phyloP scores from a whole-genome alignment of 805 yeast species.

The Candida montana region DNA sequence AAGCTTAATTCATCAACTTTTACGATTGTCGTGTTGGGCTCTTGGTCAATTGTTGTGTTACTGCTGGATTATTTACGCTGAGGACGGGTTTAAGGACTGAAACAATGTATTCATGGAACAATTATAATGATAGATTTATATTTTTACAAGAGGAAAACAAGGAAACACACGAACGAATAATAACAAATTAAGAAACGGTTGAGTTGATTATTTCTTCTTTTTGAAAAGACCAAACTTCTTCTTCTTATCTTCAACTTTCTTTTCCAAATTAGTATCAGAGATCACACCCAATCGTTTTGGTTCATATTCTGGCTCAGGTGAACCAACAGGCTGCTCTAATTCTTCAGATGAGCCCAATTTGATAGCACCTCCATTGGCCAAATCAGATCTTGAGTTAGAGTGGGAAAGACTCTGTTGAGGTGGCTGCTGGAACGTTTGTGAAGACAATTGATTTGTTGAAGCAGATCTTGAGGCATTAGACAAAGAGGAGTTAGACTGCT shows the following conservation, averaged over 20 bases:
- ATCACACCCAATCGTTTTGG: constrained; percentile 12
- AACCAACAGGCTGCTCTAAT: background rate
- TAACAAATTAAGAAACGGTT: too few species aligned
- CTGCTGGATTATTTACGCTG: too few species aligned
- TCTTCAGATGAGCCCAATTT: background rate
- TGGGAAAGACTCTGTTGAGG: constrained; percentile 1
- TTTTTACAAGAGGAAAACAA: too few species aligned
- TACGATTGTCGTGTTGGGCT: too few species aligned
- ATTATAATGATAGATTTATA: too few species aligned
- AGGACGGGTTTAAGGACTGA: too few species aligned
- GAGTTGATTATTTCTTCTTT: too few species aligned
- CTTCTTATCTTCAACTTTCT: constrained; percentile 6
- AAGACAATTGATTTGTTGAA: constrained; percentile 3
- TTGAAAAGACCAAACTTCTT: constrained; percentile 12
- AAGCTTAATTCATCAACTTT: too few species aligned
- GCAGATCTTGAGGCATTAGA: constrained; percentile 7
- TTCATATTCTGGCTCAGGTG: constrained; percentile 1
- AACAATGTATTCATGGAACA: too few species aligned
- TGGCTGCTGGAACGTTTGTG: constrained; percentile 1
- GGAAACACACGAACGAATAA: too few species aligned
- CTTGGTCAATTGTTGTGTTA: too few species aligned
- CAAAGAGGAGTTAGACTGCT: constrained; percentile 2
- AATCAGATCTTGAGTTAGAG: constrained; percentile 8
- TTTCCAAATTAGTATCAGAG: constrained; percentile 2
- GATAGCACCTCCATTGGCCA: constrained; percentile 1